Conservation (phyloP, 257 asterid genomes). For the Salvia rosmarinus region DNA sequence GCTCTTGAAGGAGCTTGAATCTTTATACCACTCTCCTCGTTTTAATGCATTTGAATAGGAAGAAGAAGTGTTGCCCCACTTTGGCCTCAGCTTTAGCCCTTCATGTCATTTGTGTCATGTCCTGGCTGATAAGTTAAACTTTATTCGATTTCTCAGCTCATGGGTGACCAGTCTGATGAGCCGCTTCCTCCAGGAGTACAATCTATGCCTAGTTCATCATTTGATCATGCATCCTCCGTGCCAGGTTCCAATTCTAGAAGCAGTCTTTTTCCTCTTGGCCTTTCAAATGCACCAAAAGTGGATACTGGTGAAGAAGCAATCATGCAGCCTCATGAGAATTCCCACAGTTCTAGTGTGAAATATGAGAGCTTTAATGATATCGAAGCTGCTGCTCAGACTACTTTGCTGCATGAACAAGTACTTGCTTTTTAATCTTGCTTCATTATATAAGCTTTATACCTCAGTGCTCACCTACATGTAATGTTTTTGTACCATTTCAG, state of each 20-base stretch:
- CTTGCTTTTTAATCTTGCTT: constrained; percentile 20
- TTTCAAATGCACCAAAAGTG: constrained; percentile 34
- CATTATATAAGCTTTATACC: constrained; percentile 22
- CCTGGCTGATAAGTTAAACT: constrained; percentile 23
- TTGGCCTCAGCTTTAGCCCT: constrained; percentile 5
- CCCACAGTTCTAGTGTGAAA: constrained; percentile 43
- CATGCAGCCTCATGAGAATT: constrained; percentile 34
- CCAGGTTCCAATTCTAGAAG: constrained; percentile 32
- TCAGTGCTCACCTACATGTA: constrained; percentile 28
- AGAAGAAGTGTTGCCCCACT: not conserved
- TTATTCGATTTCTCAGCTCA: constrained; percentile 38
- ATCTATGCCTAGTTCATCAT: constrained; percentile 40
- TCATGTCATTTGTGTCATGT: constrained; percentile 6
- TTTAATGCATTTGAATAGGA: not conserved
- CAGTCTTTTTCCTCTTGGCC: constrained; percentile 46
- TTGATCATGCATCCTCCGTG: constrained; percentile 31
- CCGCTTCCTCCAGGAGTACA: constrained; percentile 59
- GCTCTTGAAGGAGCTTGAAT: not conserved
- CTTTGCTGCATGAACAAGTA: constrained; percentile 91
- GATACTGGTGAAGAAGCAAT: constrained; percentile 31
- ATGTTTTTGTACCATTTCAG: constrained; percentile 51
- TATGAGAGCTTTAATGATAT: constrained; percentile 50
- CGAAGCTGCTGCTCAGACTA: constrained; percentile 77
- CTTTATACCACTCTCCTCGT: not conserved
- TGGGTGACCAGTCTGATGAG: constrained; percentile 54